These are phyloP conservation scores for Phaeotremella fagi DNA, from an alignment of 768 basidiomycete species.

Conservation along the genomic window DNA sequence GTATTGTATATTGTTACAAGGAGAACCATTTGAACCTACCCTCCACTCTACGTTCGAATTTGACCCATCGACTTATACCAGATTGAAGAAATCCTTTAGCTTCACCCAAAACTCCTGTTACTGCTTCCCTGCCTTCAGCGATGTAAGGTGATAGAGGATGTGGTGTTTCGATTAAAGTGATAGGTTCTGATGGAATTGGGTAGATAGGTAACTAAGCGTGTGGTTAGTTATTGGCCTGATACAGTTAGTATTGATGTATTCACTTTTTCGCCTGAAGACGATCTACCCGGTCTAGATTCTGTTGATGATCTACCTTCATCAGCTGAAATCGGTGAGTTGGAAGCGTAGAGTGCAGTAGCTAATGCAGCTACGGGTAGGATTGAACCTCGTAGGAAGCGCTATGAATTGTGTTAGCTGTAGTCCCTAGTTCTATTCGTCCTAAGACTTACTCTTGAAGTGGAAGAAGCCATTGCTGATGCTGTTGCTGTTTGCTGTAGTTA, in stretches of 20 bases:
- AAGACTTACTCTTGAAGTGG: no score
- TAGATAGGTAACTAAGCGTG: conserved; percentile 74
- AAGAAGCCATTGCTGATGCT: no score
- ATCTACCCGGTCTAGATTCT: background rate
- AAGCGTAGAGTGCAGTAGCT: background rate
- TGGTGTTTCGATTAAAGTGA: conserved; percentile 68
- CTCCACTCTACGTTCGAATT: conserved; percentile 77
- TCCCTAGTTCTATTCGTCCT: no score
- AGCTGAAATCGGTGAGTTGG: background rate
- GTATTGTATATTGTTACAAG: background rate
- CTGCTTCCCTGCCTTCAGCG: conserved; percentile 61
- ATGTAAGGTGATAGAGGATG: conserved; percentile 74
- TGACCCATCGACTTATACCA: conserved; percentile 75
- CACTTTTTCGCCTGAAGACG: background rate
- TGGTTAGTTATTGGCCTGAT: background rate
- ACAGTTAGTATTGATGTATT: background rate
- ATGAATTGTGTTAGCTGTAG: background rate
- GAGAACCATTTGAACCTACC: conserved; percentile 52
- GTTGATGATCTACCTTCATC: background rate
- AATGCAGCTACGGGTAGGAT: background rate
- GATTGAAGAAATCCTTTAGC: conserved; percentile 66
- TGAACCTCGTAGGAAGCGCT: background rate
- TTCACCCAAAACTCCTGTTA: conserved; percentile 57
- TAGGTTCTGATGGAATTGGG: conserved; percentile 56
- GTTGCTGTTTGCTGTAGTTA: no score